Conservation (phyloP, 2,329 filamentous ascomycete species). For the Metarhizium sp. region DNA sequence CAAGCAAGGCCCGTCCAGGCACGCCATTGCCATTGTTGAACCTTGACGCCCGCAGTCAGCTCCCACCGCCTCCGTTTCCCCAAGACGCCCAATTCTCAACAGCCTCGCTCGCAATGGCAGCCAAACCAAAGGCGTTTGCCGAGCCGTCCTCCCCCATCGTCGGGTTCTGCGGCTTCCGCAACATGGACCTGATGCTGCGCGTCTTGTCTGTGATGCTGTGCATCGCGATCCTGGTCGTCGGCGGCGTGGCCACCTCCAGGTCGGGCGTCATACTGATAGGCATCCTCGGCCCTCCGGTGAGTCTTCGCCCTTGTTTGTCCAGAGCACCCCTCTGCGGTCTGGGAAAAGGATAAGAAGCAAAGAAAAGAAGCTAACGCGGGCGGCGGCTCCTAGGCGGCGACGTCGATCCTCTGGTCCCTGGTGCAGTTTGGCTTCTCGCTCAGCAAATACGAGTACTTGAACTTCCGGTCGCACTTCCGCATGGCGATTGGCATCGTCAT, state of each 20-base stretch:
- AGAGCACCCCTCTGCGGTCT: too few relatives aligned
- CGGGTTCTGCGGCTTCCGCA: not conserved
- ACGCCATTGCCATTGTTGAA: too few relatives aligned
- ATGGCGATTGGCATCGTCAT: slow-evolving; percentile 6
- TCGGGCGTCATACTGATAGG: slow-evolving; percentile 4
- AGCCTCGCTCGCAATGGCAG: not conserved
- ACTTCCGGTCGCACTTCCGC: slow-evolving; percentile 6
- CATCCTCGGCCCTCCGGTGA: slow-evolving; percentile 6
- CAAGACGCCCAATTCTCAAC: too few relatives aligned
- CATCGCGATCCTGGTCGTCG: slow-evolving; percentile 1
- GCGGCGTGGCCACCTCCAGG: not conserved
- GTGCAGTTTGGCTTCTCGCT: slow-evolving; percentile 2
- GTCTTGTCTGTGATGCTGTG: not conserved
- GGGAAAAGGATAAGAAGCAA: too few relatives aligned
- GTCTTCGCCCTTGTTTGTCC: not conserved
- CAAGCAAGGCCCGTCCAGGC: too few relatives aligned
- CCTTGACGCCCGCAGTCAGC: too few relatives aligned
- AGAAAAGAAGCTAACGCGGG: too few relatives aligned
- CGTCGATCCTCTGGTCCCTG: slow-evolving; percentile 4
- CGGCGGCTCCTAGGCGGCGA: not conserved
- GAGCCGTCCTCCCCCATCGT: not conserved
- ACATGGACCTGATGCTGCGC: slow-evolving; percentile 1
- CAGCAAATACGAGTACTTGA: slow-evolving; percentile 4
- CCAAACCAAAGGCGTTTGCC: not conserved
- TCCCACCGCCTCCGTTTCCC: too few relatives aligned